A percentile compares a stretch with the other conserved stretches of the same genome.
These are phyloP conservation scores for Mycena olivaceomarginata DNA, from an alignment of 768 basidiomycete genomes.

Conservation along the genomic window DNA sequence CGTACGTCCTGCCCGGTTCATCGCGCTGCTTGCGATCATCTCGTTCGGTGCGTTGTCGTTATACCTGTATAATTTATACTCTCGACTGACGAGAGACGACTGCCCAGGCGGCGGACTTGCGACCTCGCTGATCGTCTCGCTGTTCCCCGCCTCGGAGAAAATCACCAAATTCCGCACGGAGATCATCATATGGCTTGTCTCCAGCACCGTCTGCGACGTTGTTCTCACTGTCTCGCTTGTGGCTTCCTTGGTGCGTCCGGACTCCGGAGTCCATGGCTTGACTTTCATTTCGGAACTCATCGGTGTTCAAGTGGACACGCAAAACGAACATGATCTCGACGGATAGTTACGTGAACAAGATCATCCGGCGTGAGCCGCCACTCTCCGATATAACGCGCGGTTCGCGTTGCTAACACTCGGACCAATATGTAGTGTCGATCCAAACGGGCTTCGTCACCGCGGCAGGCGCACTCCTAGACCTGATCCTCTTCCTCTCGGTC, in stretches of 20 bases:
- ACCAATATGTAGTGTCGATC: constrained; percentile 17
- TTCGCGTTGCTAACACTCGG: no score
- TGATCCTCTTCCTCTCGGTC: constrained; percentile 20
- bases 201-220: constrained; percentile 32
- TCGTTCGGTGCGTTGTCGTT: constrained; percentile 5
- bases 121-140: constrained; percentile 7
- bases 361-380: constrained; percentile 38
- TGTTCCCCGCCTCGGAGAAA: constrained; percentile 20
- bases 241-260: background rate
- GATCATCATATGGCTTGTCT: constrained; percentile 37
- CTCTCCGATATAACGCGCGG: no score
- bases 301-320: constrained; percentile 24
- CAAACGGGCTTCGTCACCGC: constrained; percentile 41
- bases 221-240: constrained; percentile 36
- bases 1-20: constrained; percentile 11
- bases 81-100: background rate
- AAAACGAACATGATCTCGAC: constrained; percentile 31
- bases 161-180: constrained; percentile 23
- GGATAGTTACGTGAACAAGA: constrained; percentile 39
- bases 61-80: background rate
- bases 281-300: background rate
- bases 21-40: constrained; percentile 4
- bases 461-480: constrained; percentile 18
- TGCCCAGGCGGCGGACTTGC: constrained; percentile 33
- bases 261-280: background rate